Base-by-base conservation (phyloP, 2,329 filamentous ascomycete genomes). In the Simplicillium sp. region DNA sequence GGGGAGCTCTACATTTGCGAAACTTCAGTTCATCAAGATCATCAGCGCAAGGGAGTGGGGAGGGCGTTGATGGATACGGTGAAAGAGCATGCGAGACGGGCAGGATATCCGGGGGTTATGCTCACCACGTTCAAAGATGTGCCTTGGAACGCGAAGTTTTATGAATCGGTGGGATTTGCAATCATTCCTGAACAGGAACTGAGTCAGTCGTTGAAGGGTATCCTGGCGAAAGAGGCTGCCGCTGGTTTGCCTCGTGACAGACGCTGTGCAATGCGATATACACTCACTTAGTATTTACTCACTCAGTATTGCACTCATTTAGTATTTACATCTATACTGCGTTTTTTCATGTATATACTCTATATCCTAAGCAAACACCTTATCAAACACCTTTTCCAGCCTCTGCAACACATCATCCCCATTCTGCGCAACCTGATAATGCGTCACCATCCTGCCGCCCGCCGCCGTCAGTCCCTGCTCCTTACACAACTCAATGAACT, bases 401-500 rank as follows among this genome's bases (percentile, higher is more conserved):
- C 66, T 66, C 17, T 62, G 55, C 36, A 88, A 63, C 2, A 82
- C 76, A 49, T 79, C 75, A 1, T 80, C 75, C 3, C 61, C 60
- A 46, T 71, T 71, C 56, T 73, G 62, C 13, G 77, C 78, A 47
- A 86, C 80, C 67, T 89, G 71, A 45, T 71, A 73, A 44, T 68
- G 70, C 34, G 65, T 65, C 41, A 73, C 71, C 42, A 76, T 44
- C 25, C 68, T 59, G 25, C 57, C 55, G 2, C 58, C 58, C 41
- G 57, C 46, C 4, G 71, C 49, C 44, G 59, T 63, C 42, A 75
- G 51, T 0, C 70, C 71, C 11, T 55, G 60, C 29, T 64, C 63
- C 37, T 54, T 52, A 6, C 63, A 65, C 28, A 69, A 54, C 48
- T 60, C 54, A 12, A 56, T 53, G 39, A 74, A 64, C 32, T 53